Evolutionary conservation across 1,284 basidiomycete species (phyloP).

Genomic region (Ceratobasidium papillatum): DNA sequence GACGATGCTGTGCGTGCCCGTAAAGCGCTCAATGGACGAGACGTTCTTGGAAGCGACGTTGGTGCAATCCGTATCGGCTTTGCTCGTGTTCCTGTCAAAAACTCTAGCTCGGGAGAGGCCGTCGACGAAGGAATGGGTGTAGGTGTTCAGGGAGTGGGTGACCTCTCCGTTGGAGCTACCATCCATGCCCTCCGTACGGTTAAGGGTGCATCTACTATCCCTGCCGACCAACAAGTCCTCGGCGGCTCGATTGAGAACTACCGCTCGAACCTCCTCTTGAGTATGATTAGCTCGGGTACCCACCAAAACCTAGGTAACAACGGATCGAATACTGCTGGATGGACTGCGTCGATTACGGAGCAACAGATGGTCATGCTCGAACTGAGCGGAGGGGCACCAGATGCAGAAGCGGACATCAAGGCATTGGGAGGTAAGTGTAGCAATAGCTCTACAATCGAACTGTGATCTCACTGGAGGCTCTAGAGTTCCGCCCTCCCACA

Average conservation of each 20-base stretch:
- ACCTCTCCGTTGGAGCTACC: conserved; percentile 81
- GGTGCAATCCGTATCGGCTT: conserved; percentile 97
- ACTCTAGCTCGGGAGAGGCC: conserved; percentile 70
- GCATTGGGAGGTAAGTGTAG: conserved; percentile 78
- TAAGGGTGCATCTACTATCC: conserved; percentile 86
- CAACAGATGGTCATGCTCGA: conserved; percentile 97
- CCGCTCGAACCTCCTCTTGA: conserved; percentile 87
- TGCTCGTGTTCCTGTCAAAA: conserved; percentile 93
- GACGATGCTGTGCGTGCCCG: conserved; percentile 96
- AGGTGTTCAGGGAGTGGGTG: conserved; percentile 79
- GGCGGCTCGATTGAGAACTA: conserved; percentile 94
- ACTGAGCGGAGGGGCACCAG: conserved; percentile 76
- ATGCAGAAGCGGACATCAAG: conserved; percentile 83
- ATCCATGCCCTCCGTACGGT: conserved; percentile 85
- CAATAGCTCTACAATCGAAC: not conserved
- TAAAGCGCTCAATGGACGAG: conserved; percentile 93
- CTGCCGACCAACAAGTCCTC: conserved; percentile 90
- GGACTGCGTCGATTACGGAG: conserved; percentile 77
- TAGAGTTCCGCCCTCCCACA: conserved; percentile 85
- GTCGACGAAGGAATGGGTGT: conserved; percentile 57
- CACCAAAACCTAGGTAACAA: conserved; percentile 69
- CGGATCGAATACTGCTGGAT: conserved; percentile 66
- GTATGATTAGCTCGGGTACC: conserved; percentile 86
- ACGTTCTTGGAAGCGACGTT: conserved; percentile 93
- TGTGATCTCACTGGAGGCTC: not conserved